A percentile compares a stretch with the other conserved stretches of the same genome.
Conservation (phyloP, 2,329 filamentous ascomycete genomes). For the Pseudogymnoascus sp. region DNA sequence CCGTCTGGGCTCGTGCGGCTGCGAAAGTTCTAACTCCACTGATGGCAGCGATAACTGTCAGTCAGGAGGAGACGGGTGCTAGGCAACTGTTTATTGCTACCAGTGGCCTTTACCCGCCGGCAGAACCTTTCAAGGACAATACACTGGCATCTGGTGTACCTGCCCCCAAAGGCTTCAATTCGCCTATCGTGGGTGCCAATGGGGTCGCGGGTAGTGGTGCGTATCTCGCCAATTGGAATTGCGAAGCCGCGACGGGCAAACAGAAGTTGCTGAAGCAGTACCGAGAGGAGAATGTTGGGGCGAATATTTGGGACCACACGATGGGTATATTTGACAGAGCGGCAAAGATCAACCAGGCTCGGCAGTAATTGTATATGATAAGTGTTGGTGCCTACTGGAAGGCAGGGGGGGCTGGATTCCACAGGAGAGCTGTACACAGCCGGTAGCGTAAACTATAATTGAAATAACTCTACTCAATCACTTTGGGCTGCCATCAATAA, state of each 20-base stretch:
- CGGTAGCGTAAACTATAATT: no score
- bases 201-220: slow-evolving; percentile 19
- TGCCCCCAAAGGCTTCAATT: slow-evolving; percentile 11
- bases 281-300: slow-evolving; percentile 17
- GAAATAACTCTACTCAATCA: neutral
- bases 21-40: slow-evolving; percentile 16
- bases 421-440: no score
- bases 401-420: slow-evolving; percentile 14
- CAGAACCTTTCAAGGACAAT: slow-evolving; percentile 12
- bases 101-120: slow-evolving; percentile 23
- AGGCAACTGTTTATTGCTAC: slow-evolving; percentile 25
- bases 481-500: neutral
- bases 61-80: slow-evolving; percentile 22
- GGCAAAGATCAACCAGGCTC: slow-evolving; percentile 19
- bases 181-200: neutral
- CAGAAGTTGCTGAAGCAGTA: slow-evolving; percentile 19
- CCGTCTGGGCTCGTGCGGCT: slow-evolving; percentile 11
- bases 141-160: slow-evolving; percentile 16
- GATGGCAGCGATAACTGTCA: slow-evolving; percentile 14
- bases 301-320: slow-evolving; percentile 25
- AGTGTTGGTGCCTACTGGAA: slow-evolving; percentile 32
- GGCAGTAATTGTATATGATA: neutral
- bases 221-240: slow-evolving; percentile 23
- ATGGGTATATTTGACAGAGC: slow-evolving; percentile 21
- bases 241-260: slow-evolving; percentile 15